These are phyloP conservation scores for Paxillus rubicundulus DNA, from an alignment of 768 basidiomycete genomes.

Conservation along the genomic window DNA sequence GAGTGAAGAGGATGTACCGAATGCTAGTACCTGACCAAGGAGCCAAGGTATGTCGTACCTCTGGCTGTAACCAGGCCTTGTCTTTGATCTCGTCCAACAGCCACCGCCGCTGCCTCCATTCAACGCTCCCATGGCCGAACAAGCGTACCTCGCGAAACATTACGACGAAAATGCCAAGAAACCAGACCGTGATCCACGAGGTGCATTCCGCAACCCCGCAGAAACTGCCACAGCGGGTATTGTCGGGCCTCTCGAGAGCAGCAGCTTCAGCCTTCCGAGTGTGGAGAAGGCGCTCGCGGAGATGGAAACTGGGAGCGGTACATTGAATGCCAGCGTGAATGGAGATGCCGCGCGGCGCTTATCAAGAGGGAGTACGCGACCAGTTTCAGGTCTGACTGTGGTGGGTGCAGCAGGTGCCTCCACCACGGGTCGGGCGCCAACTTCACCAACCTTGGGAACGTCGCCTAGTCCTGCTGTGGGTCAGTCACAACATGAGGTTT, in stretches of 20 bases:
- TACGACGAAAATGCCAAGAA: constrained; percentile 92
- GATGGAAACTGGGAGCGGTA: constrained; percentile 65
- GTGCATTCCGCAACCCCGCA: constrained; percentile 76
- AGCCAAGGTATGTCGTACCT: constrained; percentile 50
- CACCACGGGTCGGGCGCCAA: constrained; percentile 33
- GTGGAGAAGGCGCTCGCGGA: constrained; percentile 87
- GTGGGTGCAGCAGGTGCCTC: constrained; percentile 35
- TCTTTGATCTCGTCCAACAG: constrained; percentile 32
- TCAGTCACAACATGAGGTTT: constrained; percentile 77
- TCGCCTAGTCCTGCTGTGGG: constrained; percentile 48
- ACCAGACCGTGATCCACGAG: constrained; percentile 84
- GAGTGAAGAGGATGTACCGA: constrained; percentile 67
- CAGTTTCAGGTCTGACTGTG: constrained; percentile 39
- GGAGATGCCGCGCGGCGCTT: constrained; percentile 37
- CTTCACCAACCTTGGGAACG: constrained; percentile 37
- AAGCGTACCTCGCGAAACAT: constrained; percentile 86
- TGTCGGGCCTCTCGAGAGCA: constrained; percentile 90
- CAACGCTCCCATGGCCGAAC: constrained; percentile 83
- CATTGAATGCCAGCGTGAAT: constrained; percentile 33
- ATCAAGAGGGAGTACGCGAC: constrained; percentile 26
- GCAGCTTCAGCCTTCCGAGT: constrained; percentile 78
- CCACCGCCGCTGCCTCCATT: constrained; percentile 67
- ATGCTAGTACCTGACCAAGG: constrained; percentile 75
- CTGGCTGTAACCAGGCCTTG: neutral
- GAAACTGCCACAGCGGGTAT: constrained; percentile 65